Conservation (phyloP, 2,329 filamentous ascomycete genomes). For the Colletotrichum phormii region DNA sequence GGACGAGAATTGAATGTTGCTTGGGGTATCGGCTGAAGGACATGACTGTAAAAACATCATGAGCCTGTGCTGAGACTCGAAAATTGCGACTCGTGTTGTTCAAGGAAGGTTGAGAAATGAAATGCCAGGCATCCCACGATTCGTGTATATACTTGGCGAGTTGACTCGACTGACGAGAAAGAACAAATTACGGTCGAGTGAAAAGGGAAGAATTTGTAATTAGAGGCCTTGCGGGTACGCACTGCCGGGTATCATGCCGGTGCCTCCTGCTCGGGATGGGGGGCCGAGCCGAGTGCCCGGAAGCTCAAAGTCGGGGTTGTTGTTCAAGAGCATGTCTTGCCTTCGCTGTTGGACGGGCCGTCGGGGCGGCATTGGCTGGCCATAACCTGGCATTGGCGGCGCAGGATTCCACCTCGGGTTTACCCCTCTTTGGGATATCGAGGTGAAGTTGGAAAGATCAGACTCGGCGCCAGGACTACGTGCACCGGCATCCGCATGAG, state of each 20-base stretch:
- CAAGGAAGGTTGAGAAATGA: conserved; percentile 35
- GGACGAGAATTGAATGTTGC: conserved; percentile 26
- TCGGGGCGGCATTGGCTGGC: conserved; percentile 54
- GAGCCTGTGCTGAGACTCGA: conserved; percentile 31
- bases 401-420: conserved; percentile 86
- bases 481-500: conserved; percentile 64
- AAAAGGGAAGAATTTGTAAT: conserved; percentile 23
- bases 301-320: conserved; percentile 88
- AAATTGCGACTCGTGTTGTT: conserved; percentile 28
- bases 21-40: conserved; percentile 35
- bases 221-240: conserved; percentile 59
- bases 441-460: conserved; percentile 88
- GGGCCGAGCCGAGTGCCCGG: conserved; percentile 56
- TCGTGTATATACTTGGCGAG: conserved; percentile 33
- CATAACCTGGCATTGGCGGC: conserved; percentile 56
- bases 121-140: conserved; percentile 24
- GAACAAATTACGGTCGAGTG: conserved; percentile 29
- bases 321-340: conserved; percentile 80
- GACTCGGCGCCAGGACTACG: conserved; percentile 79
- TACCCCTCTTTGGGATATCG: conserved; percentile 86
- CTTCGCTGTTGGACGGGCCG: conserved; percentile 61
- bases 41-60: conserved; percentile 33
- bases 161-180: conserved; percentile 26
- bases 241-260: conserved; percentile 64
- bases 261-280: conserved; percentile 43